Evolutionary conservation across 257 asterid genomes (phyloP).

Genomic region (Solanum clarkiae): DNA sequence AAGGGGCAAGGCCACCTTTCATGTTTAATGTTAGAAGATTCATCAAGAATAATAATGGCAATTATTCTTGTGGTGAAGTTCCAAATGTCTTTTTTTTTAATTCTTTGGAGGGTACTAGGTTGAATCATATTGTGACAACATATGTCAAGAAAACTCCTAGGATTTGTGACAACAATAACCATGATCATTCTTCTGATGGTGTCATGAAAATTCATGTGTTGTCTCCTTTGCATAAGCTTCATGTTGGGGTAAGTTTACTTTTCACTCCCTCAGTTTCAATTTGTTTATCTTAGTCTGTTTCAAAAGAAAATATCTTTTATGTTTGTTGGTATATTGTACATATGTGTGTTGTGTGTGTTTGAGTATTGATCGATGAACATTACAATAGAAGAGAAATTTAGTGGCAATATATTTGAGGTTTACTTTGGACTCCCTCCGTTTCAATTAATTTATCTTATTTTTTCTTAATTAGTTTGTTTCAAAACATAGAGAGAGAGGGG

Average conservation of each 20-base stretch:
- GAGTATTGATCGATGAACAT: background rate
- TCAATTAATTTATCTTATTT: too few relatives aligned
- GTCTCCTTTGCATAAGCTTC: slow-evolving; percentile 1
- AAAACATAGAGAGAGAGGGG: too few relatives aligned
- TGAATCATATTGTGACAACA: background rate
- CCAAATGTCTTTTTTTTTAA: slow-evolving; percentile 14
- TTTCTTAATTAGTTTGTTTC: too few relatives aligned
- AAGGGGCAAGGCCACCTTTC: slow-evolving; percentile 9
- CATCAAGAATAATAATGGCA: background rate
- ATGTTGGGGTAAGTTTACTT: slow-evolving; percentile 8
- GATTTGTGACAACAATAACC: background rate
- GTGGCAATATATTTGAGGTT: background rate
- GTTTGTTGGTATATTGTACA: background rate
- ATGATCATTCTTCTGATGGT: slow-evolving; percentile 2
- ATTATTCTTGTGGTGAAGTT: slow-evolving; percentile 9
- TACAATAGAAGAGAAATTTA: background rate
- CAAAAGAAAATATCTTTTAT: background rate
- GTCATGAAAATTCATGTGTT: slow-evolving; percentile 8
- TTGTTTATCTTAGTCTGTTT: background rate
- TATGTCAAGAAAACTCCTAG: background rate
- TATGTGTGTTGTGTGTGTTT: background rate
- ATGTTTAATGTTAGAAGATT: slow-evolving; percentile 1
- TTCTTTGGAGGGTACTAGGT: background rate
- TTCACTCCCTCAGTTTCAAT: rapidly evolving
- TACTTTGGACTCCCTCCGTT: too few relatives aligned